These are phyloP conservation scores for Xylaria sp. DNA, from an alignment of 2,329 filamentous ascomycete genomes.

Conservation along the genomic window DNA sequence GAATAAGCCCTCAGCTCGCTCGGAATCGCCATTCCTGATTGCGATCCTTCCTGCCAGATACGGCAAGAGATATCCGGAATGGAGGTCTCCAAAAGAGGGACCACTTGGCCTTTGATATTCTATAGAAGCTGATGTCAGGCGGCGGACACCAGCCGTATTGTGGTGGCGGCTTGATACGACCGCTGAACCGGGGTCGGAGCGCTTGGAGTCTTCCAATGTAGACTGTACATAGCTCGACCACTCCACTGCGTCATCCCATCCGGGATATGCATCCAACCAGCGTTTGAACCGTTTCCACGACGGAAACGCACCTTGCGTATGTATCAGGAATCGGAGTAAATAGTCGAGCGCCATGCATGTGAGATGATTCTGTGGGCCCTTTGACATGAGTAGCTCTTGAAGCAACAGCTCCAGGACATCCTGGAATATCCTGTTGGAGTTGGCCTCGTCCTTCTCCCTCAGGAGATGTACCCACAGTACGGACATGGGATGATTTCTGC, in stretches of 20 bases:
- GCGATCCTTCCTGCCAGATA: constrained; percentile 37
- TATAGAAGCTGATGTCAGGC: constrained; percentile 19
- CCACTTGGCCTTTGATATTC: constrained; percentile 26
- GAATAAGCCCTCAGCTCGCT: constrained; percentile 37
- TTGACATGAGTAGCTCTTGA: constrained; percentile 34
- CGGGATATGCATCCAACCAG: constrained; percentile 34
- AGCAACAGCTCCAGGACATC: constrained; percentile 39
- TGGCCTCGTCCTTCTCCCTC: constrained; percentile 16
- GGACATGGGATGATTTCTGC: constrained; percentile 40
- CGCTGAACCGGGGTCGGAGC: neutral
- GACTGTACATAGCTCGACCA: constrained; percentile 28
- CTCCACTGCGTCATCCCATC: constrained; percentile 30
- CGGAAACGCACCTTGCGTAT: constrained; percentile 30
- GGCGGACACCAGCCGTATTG: neutral
- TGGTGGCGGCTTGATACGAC: neutral
- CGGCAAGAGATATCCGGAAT: constrained; percentile 35
- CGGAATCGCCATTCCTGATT: constrained; percentile 34
- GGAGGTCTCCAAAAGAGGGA: neutral
- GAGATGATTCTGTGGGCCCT: constrained; percentile 38
- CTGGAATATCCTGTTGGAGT: constrained; percentile 24
- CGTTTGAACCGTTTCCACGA: constrained; percentile 33
- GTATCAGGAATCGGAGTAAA: constrained; percentile 36
- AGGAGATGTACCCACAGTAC: constrained; percentile 39
- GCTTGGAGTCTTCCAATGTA: constrained; percentile 22
- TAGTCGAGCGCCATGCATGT: constrained; percentile 39